Conservation (phyloP, 192 early-diverging fungal species). For the Linnemannia exigua region DNA sequence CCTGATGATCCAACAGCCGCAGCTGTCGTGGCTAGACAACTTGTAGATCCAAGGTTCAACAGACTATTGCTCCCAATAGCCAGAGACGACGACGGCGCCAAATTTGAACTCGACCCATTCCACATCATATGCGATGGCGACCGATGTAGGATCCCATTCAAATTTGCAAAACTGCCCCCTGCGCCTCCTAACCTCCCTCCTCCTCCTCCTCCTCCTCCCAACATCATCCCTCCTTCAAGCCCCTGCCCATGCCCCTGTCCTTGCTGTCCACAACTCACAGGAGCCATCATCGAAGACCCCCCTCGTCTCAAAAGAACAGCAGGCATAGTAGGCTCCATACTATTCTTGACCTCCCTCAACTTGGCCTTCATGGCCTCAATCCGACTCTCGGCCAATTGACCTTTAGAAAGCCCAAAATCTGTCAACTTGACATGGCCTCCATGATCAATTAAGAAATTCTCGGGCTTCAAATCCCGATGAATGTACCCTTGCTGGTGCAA, state of each 20-base stretch:
- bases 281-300: conserved; percentile 30
- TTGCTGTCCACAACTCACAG: not conserved
- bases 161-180: conserved; percentile 45
- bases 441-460: conserved; percentile 80
- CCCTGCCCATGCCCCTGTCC: conserved; percentile 4
- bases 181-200: conserved; percentile 13
- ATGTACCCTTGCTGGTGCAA: conserved; percentile 90
- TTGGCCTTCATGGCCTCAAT: conserved; percentile 62
- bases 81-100: not conserved
- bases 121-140: conserved; percentile 40
- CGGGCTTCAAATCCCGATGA: conserved; percentile 90
- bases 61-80: conserved; percentile 29
- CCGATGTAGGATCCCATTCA: conserved; percentile 45
- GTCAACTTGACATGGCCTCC: conserved; percentile 87
- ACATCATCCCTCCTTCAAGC: not conserved
- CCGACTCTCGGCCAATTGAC: conserved; percentile 67
- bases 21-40: not conserved
- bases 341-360: conserved; percentile 69
- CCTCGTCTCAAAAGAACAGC: conserved; percentile 30
- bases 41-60: conserved; percentile 14
- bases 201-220: conserved; percentile 7
- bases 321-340: conserved; percentile 41
- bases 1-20: not conserved
- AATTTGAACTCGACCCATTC: conserved; percentile 25
- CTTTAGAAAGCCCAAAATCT: conserved; percentile 90